Conservation (phyloP, 2,329 filamentous ascomycete species). For the Boeremia lycopersici region DNA sequence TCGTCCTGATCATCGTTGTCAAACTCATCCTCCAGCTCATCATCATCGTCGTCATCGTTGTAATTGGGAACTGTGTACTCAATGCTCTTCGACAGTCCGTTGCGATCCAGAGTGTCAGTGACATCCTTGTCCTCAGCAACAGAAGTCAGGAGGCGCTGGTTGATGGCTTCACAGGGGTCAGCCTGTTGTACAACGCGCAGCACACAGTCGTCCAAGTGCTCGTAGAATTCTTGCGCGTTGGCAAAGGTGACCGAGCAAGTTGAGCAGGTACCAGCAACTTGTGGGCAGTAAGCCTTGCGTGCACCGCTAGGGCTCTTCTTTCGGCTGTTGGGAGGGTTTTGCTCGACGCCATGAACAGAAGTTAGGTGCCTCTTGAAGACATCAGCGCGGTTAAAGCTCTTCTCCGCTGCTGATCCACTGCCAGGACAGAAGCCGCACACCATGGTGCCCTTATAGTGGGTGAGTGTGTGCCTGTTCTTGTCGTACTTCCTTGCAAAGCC, state of each 20-base stretch:
- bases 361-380: slow-evolving; percentile 95
- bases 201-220: slow-evolving; percentile 81
- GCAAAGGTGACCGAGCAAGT: slow-evolving; percentile 86
- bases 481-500: slow-evolving; percentile 96
- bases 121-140: slow-evolving; percentile 50
- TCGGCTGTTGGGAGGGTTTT: slow-evolving; percentile 88
- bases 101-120: slow-evolving; percentile 48
- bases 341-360: slow-evolving; percentile 88
- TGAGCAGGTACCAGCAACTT: slow-evolving; percentile 82
- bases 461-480: slow-evolving; percentile 92
- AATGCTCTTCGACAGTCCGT: slow-evolving; percentile 51
- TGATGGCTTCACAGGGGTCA: slow-evolving; percentile 51
- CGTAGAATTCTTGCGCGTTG: slow-evolving; percentile 94
- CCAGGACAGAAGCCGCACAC: slow-evolving; percentile 94
- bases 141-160: slow-evolving; percentile 49
- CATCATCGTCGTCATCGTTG: slow-evolving; percentile 64
- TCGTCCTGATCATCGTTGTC: slow-evolving; percentile 60
- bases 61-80: slow-evolving; percentile 52
- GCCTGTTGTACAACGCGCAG: slow-evolving; percentile 62
- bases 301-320: slow-evolving; percentile 64
- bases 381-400: slow-evolving; percentile 93
- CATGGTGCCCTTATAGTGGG: slow-evolving; percentile 97
- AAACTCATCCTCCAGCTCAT: slow-evolving; percentile 64
- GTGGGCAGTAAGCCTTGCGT: slow-evolving; percentile 71
- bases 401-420: slow-evolving; percentile 85